Base-by-base conservation (phyloP, 2,329 filamentous ascomycete genomes). In the Monilinia vaccinii-corymbosi region DNA sequence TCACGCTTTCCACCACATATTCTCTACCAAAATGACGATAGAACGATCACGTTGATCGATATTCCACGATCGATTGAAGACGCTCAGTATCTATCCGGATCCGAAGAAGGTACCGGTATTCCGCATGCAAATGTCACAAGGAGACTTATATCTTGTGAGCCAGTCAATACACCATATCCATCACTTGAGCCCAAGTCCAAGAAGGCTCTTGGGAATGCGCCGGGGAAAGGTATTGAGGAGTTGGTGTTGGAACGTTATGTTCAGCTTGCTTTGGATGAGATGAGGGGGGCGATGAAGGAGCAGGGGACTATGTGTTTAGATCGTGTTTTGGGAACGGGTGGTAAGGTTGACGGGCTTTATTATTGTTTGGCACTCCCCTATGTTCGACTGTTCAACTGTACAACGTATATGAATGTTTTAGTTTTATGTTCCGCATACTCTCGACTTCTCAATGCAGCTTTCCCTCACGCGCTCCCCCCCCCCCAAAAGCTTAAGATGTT, bases 11-110 rank as follows among this genome's bases (percentile, higher is more conserved):
- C 45, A 21, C 16, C 46, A 18, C 56, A 58, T 7, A 58, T 58
- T 4, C 25, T 58, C 28, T 51, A 58, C 21, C 56, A 58, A 25
- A 44, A 51, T 10, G 14, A 5, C 5, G 21, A 7, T 10, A 21
- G 44, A 28, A 44, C 51, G 11, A 13, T 60, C 9, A 48, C 51
- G 0, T 23, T 56, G 36, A 77, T 86, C 25, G 88, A 92, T 68
- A 81, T 91, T 49, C 87, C 88, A 28, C 75, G 77, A 21, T 89
- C 88, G 1, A 81, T 91, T 44, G 84, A 88, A 65, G 77, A 82
- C 62, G 83, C 82, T 21, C 88, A 91, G 72, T 59, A 14, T 9
- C 21, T 59, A 7, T 31, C 46, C 7, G 25, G 31, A 7, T 31
- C 46, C 7, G 25, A 42, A 32, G 11, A 34, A 77, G 49, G 18